Conservation (phyloP, 441 rosid genomes). For the Biscutella laevigata region DNA sequence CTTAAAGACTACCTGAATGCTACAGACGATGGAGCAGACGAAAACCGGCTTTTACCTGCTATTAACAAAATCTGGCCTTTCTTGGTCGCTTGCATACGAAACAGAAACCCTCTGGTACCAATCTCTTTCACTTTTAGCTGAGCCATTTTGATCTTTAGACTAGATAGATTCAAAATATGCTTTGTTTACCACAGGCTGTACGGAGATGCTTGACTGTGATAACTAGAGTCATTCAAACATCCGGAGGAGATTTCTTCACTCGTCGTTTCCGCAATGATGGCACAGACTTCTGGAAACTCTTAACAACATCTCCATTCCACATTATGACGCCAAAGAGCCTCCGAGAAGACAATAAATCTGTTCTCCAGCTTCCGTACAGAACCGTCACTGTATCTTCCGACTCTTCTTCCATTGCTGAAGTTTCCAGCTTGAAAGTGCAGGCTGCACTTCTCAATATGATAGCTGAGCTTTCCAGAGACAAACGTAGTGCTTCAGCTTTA, state of each 20-base stretch:
- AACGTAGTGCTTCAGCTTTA: conserved; percentile 62
- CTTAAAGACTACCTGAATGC: conserved; percentile 59
- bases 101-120: conserved; percentile 56
- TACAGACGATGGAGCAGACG: conserved; percentile 57
- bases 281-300: conserved; percentile 70
- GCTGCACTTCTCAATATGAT: conserved; percentile 72
- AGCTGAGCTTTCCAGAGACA: conserved; percentile 50
- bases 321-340: conserved; percentile 27
- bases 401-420: conserved; percentile 46
- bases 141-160: not conserved
- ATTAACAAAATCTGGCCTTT: conserved; percentile 88
- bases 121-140: not conserved
- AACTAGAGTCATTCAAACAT: conserved; percentile 47
- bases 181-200: conserved; percentile 43
- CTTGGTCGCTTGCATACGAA: conserved; percentile 59
- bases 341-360: conserved; percentile 35
- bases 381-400: conserved; percentile 34
- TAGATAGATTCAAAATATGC: not conserved
- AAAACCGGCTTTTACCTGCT: conserved; percentile 87
- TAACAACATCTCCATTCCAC: conserved; percentile 59
- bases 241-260: conserved; percentile 92
- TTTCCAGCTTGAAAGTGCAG: conserved; percentile 71
- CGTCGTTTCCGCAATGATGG: conserved; percentile 82
- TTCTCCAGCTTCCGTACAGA: conserved; percentile 74
- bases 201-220: conserved; percentile 55